Evolutionary conservation across 2,329 filamentous ascomycete species (phyloP), one percentile per base, ranked within the genome.

Genomic region (Talaromyces sp.): DNA sequence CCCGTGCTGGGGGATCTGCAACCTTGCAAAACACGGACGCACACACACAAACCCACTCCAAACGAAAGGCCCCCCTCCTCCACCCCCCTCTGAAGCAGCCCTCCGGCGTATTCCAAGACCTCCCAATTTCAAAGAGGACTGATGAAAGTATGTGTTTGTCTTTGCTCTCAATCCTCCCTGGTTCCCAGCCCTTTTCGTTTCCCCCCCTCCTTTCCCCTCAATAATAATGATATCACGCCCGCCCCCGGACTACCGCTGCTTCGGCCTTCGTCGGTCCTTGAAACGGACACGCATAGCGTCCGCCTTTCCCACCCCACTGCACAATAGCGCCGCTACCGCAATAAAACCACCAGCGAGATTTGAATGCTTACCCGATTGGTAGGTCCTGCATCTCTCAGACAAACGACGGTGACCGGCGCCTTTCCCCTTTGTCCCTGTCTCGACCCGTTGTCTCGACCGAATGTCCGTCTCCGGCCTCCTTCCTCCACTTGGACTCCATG

Each of bases 401-500:
- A 60, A 61, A 60, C 59, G 57, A 65, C 59, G 61, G 65, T 67
- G 62, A 66, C 57, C 61, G 39, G 53, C 59, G 47, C 58, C 52
- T 35, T 36, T 46, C 58, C 53, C 35, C 60, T 58, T 61, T 55
- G 56, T 58, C 52, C 54, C 58, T 48, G 41, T 54, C 39, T 54
- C 55, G 33, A 54, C 57, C 53, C 57, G 53, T 54, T 52, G 43
- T 50, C 56, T 68, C 61, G 65, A 70, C 64, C 66, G 67, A 70
- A 72, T 73, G 70, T 71, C 67, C 66, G 61, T 70, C 63, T 63
- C 49, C 58, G 65, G 50, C 48, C 50, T 58, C 52, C 48, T 62
- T 56, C 62, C 58, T 63, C 58, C 59, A 44, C 55, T 54, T 63
- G 62, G 62, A 70, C 70, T 70, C 71, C 70, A 73, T 73, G 71